phyloP scores from a whole-genome alignment of 441 rosid genomes.

The Bruguiera hainesii region DNA sequence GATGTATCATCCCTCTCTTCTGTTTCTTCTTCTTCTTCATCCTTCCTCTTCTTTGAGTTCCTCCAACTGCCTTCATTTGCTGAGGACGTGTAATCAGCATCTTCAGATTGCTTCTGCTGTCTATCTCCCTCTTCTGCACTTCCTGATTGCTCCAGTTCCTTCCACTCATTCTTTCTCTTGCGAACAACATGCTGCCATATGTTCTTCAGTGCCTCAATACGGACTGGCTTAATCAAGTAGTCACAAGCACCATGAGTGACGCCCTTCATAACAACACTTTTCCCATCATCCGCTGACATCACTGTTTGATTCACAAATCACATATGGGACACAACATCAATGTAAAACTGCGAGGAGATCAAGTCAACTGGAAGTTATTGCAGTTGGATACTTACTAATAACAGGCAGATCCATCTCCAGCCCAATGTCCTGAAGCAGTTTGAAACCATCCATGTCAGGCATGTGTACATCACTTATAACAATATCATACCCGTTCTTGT shows the following conservation, averaged over 20 bases:
- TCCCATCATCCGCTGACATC: constrained; percentile 96
- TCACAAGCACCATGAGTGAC: constrained; percentile 95
- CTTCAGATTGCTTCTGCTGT: constrained; percentile 52
- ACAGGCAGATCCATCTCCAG: constrained; percentile 96
- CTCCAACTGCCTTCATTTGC: constrained; percentile 80
- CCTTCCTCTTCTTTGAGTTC: constrained; percentile 65
- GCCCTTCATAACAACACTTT: constrained; percentile 84
- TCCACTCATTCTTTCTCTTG: constrained; percentile 69
- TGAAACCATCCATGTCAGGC: constrained; percentile 98
- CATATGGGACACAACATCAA: neutral
- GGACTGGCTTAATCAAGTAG: constrained; percentile 81
- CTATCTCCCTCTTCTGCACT: constrained; percentile 76
- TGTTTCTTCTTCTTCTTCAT: constrained; percentile 79
- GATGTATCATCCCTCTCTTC: constrained; percentile 86
- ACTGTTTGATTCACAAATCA: constrained; percentile 36
- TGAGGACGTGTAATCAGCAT: constrained; percentile 73
- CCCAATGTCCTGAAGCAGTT: constrained; percentile 74
- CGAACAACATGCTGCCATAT: constrained; percentile 97
- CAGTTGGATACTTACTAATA: constrained; percentile 54
- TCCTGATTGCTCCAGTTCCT: constrained; percentile 77
- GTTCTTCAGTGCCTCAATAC: constrained; percentile 80
- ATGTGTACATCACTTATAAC: constrained; percentile 94
- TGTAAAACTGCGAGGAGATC: neutral
- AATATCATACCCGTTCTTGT: constrained; percentile 72
- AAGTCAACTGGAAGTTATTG: neutral